Evolutionary conservation across 441 rosid genomes (phyloP), one percentile per base, ranked within the genome.

Genomic region (Eutrema salsugineum): DNA sequence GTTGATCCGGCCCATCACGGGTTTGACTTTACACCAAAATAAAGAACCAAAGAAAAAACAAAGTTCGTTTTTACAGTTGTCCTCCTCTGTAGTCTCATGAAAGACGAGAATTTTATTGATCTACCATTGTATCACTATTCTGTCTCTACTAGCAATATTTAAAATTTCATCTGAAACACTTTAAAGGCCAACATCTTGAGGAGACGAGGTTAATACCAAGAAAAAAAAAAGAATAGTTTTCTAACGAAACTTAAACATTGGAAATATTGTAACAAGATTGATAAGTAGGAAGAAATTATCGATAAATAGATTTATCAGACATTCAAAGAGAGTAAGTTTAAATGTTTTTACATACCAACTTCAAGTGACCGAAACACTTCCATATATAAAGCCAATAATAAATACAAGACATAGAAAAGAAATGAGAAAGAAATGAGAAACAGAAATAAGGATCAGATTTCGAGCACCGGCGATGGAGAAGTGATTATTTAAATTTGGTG

Each of bases 151-250:
- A 43, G 11, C n/a, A 22, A 59, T 6, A 15, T 19, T 5, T 30
- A 63, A 16, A 46, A 12, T 32, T 30, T n/a, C 57, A 14, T 59
- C 33, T 68, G 48, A 46, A 20, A 46, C 65, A 69, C 36, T 20
- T 46, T 24, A 46, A 68, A 68, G 71, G 33, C 19, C 63, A 67
- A 42, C 12, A 67, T 63, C 56, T 33, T 44, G 15, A 10, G 47
- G 55, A 4, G 14, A 0, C 12, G 35, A 10, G 51, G 56, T 7
- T 19, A 9, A 40, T 14, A 28, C 28, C 32, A 27, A 32, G n/a
- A 55, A 32, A 24, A 55, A 17, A 42, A 55, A 19, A 43, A 55
- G 32, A 15, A 12, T 6, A 2, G 19, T 16, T 20, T 44, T 4
- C 32, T 22, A 5, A 10, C 14, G 2, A 22, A 17, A 22, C 12